These are phyloP conservation scores for Alternaria novae-zelandiae DNA, from an alignment of 2,329 filamentous ascomycete genomes.

Conservation along the genomic window DNA sequence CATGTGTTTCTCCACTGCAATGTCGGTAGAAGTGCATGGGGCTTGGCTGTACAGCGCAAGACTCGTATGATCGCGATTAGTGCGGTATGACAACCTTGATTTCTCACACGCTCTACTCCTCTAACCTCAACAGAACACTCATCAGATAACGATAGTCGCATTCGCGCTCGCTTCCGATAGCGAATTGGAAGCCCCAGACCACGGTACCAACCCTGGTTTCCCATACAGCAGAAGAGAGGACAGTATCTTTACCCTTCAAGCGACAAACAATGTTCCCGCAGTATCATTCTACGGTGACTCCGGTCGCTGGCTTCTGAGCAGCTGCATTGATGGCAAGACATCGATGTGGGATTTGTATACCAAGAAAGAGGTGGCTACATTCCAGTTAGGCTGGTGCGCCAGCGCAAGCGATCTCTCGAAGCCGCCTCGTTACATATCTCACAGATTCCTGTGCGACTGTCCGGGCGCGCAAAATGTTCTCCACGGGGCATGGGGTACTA, in stretches of 20 bases:
- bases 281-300: slow-evolving; percentile 65
- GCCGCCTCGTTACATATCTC: slow-evolving; percentile 6
- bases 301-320: slow-evolving; percentile 64
- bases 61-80: slow-evolving; percentile 88
- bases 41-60: slow-evolving; percentile 78
- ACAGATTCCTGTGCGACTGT: slow-evolving; percentile 19
- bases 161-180: slow-evolving; percentile 56
- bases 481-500: slow-evolving; percentile 38
- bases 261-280: slow-evolving; percentile 60
- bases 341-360: slow-evolving; percentile 56
- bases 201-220: slow-evolving; percentile 19
- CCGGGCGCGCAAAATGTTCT: neutral
- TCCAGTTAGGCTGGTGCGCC: slow-evolving; percentile 36
- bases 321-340: slow-evolving; percentile 60
- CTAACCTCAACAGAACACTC: slow-evolving; percentile 60
- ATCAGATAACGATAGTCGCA: slow-evolving; percentile 64
- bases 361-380: slow-evolving; percentile 16
- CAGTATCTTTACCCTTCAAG: slow-evolving; percentile 27
- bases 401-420: slow-evolving; percentile 12
- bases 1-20: slow-evolving; percentile 74
- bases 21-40: slow-evolving; percentile 85
- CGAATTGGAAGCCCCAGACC: neutral
- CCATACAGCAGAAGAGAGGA: slow-evolving; percentile 35
- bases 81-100: slow-evolving; percentile 48
- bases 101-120: neutral